Evolutionary conservation across 345 rosid species (phyloP).

Genomic region (Hibiscus tridactylites): DNA sequence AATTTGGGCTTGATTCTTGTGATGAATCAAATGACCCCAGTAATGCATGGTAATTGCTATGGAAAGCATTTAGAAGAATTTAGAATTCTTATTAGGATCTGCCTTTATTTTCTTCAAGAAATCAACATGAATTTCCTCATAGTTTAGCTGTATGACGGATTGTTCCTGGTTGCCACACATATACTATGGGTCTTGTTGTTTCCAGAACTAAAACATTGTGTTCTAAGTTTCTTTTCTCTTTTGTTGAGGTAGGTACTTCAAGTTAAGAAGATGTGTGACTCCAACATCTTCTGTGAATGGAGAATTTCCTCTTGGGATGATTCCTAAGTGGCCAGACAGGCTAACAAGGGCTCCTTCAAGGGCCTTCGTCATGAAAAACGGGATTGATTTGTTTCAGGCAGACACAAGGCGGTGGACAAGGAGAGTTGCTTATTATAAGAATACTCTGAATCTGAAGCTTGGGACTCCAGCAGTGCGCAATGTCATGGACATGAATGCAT

Average conservation of each 20-base stretch:
- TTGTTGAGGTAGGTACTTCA: conserved; percentile 58
- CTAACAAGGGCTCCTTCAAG: conserved; percentile 61
- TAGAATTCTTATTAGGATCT: background rate
- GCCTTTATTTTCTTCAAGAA: background rate
- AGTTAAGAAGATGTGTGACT: conserved; percentile 63
- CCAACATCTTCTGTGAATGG: conserved; percentile 47
- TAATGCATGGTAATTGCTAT: conserved; percentile 58
- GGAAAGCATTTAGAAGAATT: conserved; percentile 3
- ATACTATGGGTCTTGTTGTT: background rate
- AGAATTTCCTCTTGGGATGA: conserved; percentile 54
- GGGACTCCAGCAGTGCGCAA: conserved; percentile 72
- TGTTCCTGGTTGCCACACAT: conserved; percentile 1
- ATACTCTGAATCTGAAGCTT: conserved; percentile 48
- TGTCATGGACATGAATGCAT: conserved; percentile 91
- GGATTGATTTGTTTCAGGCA: conserved; percentile 75
- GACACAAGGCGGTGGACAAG: conserved; percentile 80
- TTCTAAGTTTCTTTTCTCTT: background rate
- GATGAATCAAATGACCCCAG: conserved; percentile 58
- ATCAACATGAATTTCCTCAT: background rate
- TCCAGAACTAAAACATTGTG: background rate
- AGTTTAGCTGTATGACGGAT: conserved; percentile 4
- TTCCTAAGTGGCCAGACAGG: conserved; percentile 80
- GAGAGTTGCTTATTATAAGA: conserved; percentile 78
- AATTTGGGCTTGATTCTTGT: conserved; percentile 66
- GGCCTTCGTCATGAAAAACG: conserved; percentile 55